These are phyloP conservation scores for Calonectria ilicicola DNA, from an alignment of 2,329 filamentous ascomycete genomes.

Conservation along the genomic window DNA sequence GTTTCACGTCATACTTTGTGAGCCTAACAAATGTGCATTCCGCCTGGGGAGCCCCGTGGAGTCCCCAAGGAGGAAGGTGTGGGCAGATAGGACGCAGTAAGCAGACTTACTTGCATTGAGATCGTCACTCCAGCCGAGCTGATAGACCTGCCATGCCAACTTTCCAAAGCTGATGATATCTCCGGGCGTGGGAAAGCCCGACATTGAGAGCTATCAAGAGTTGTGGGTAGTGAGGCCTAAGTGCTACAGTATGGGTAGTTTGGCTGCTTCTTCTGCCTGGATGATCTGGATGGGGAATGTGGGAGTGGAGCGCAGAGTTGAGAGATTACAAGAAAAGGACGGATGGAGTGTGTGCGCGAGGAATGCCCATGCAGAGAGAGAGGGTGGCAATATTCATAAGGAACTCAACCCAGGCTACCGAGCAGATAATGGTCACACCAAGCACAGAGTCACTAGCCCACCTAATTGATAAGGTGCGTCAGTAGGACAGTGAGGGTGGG, in stretches of 20 bases:
- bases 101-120: slow-evolving; percentile 49
- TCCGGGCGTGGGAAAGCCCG: slow-evolving; percentile 44
- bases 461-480: slow-evolving; percentile 16
- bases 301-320: not conserved
- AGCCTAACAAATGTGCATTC: slow-evolving; percentile 1
- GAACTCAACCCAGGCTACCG: slow-evolving; percentile 12
- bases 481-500: slow-evolving; percentile 21
- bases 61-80: slow-evolving; percentile 19
- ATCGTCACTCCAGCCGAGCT: slow-evolving; percentile 47
- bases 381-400: slow-evolving; percentile 27
- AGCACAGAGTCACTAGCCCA: slow-evolving; percentile 1
- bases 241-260: not conserved
- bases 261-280: not conserved
- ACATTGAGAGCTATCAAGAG: slow-evolving; percentile 32
- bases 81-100: slow-evolving; percentile 1
- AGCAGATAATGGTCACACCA: slow-evolving; percentile 8
- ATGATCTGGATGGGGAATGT: no score
- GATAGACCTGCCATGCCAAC: slow-evolving; percentile 49
- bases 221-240: slow-evolving; percentile 6
- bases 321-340: slow-evolving; percentile 17
- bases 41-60: slow-evolving; percentile 31
- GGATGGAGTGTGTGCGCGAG: slow-evolving; percentile 14
- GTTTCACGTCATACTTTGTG: slow-evolving; percentile 1
- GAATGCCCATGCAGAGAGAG: slow-evolving; percentile 13
- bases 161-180: slow-evolving; percentile 47